Conservation (phyloP, 805 yeast genomes). For the Saccharomycopsis capsularis region DNA sequence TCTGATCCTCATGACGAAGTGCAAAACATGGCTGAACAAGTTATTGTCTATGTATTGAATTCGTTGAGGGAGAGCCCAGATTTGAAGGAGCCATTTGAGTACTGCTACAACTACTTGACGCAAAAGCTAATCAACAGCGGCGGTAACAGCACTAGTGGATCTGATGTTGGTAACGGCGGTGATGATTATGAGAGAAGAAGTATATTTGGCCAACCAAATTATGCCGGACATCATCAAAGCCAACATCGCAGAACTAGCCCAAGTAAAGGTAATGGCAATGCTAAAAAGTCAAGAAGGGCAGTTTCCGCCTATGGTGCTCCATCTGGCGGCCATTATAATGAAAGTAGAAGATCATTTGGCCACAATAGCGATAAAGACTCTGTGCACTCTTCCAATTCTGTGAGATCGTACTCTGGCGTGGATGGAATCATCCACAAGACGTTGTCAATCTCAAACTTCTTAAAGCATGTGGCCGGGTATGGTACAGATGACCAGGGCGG, state of each 20-base stretch:
- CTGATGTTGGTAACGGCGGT: not conserved
- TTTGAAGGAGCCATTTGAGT: slow-evolving; percentile 18
- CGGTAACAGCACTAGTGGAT: not conserved
- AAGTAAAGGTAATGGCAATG: not conserved
- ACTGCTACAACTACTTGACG: slow-evolving; percentile 18
- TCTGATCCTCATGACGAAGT: slow-evolving; percentile 88
- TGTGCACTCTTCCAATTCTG: not conserved
- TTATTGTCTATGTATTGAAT: slow-evolving; percentile 28
- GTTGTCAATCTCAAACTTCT: slow-evolving; percentile 11
- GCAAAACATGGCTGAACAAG: slow-evolving; percentile 29
- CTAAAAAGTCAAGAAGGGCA: slow-evolving; percentile 5
- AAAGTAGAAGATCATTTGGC: not conserved
- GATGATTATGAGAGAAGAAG: slow-evolving; percentile 1
- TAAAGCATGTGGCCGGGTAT: slow-evolving; percentile 15
- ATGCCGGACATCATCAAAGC: not conserved
- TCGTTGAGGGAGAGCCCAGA: slow-evolving; percentile 28
- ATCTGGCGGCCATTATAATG: not conserved
- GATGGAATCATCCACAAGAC: slow-evolving; percentile 10
- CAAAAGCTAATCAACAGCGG: slow-evolving; percentile 8
- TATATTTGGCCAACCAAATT: too few species aligned
- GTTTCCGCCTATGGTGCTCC: slow-evolving; percentile 5
- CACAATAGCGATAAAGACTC: not conserved
- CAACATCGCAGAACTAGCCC: not conserved
- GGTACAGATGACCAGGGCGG: not conserved
- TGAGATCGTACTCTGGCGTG: slow-evolving; percentile 4